Percentiles rank a stretch among this genome's conserved stretches.
phyloP scores from a whole-genome alignment of 78 protist genomes.

The Tieghemostelium lacteum region DNA sequence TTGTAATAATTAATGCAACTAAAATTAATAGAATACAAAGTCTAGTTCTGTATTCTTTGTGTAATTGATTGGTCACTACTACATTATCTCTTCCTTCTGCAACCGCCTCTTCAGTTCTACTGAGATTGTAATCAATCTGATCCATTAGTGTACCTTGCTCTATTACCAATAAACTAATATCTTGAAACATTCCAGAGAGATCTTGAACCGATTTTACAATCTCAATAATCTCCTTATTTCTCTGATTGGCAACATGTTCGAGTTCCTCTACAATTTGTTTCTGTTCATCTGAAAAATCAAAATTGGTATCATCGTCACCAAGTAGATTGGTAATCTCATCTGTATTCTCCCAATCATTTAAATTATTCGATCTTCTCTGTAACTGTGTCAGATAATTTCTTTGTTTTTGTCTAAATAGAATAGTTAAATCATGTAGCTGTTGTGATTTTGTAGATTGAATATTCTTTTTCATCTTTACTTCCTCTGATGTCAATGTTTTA shows the following conservation, averaged over 20 bases:
- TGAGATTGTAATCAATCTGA: slow-evolving; percentile 53
- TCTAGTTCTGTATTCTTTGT: slow-evolving; percentile 34
- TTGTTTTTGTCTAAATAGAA: slow-evolving; percentile 56
- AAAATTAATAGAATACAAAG: slow-evolving; percentile 56
- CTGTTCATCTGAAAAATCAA: slow-evolving; percentile 9
- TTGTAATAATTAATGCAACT: slow-evolving; percentile 34
- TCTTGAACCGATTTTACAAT: slow-evolving; percentile 31
- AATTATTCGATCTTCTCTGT: slow-evolving; percentile 26
- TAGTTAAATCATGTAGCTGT: slow-evolving; percentile 22
- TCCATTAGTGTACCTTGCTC: slow-evolving; percentile 42
- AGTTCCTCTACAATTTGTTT: not conserved
- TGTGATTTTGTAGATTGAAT: slow-evolving; percentile 50
- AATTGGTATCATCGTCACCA: slow-evolving; percentile 5
- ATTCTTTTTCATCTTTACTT: slow-evolving; percentile 54
- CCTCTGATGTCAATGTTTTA: slow-evolving; percentile 27
- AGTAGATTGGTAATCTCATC: not conserved
- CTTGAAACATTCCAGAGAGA: slow-evolving; percentile 20
- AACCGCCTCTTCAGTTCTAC: not conserved
- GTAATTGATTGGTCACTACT: slow-evolving; percentile 10
- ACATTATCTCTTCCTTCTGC: not conserved
- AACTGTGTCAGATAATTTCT: slow-evolving; percentile 39
- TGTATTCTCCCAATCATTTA: not conserved
- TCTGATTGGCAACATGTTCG: not conserved
- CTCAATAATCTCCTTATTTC: slow-evolving; percentile 42
- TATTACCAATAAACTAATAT: slow-evolving; percentile 1